Base-by-base conservation (phyloP, 257 asterid genomes). In the Osmanthus fragrans region DNA sequence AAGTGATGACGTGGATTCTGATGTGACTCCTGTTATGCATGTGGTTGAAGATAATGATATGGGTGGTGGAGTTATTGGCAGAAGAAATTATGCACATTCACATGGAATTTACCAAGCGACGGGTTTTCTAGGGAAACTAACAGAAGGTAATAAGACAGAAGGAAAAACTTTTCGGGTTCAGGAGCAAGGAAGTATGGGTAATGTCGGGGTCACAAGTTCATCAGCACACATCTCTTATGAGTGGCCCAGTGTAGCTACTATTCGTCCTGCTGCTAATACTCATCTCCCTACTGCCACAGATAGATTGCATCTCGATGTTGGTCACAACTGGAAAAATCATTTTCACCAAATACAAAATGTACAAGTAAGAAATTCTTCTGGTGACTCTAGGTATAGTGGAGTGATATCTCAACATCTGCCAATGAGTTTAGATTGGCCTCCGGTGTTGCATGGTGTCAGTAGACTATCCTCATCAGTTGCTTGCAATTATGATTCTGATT, bases 261-360 rank as follows among this genome's bases (percentile, higher is more conserved):
- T 82, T 82, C 92, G 89, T 83, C 89, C 90, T 77, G 86, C 81
- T 29, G 77, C 82, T 75, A 88, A 81, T 78, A 73, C 91, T 11
- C 18, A 88, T 89, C 93, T 86, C 71, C 99, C 99, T 60, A 91
- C 97, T 63, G 91, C 99, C 77, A 88, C 98, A 67, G 99, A 93
- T 81, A 89, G 99, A 86, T 85, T 96, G 90, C 98, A 96, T 87
- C 96, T 96, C 76, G 99, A 96, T 84, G 97, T 93, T 84, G 97
- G 97, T 81, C 89, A 89, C 86, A 90, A 92, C 87, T 90, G 96
- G 94, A 92, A 93, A 80, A 90, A 83, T 80, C 96, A 84, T 85
- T 91, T 93, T 81, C 96, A 87, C 85, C 98, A 83, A 81, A 79
- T 96, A 72, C 90, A 89, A 72, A 83, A 92, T 34, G 87, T 91